Conservation (phyloP, 306 rosid species). For the Mimosa pudica region DNA sequence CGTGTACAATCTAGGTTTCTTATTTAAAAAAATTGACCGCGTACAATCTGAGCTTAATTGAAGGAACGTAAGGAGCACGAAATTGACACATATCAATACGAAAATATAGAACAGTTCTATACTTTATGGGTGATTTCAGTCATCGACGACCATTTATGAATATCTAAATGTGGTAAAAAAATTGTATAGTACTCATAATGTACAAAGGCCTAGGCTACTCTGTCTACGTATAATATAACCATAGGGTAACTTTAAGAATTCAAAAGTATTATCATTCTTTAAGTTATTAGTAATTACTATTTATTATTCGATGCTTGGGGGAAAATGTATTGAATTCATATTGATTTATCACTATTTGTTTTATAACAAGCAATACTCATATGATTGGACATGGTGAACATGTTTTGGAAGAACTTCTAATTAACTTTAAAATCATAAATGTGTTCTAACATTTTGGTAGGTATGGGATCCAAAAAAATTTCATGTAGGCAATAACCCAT, state of each 20-base stretch:
- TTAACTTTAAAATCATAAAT: too few relatives aligned
- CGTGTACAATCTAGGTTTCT: not conserved
- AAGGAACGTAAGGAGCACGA: slow-evolving; percentile 26
- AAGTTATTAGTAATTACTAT: too few relatives aligned
- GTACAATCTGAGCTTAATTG: not conserved
- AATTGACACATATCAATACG: not conserved
- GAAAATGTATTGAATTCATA: not conserved
- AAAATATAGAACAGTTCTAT: not conserved
- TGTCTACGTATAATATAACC: not conserved
- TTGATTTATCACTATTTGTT: too few relatives aligned
- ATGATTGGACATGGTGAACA: too few relatives aligned
- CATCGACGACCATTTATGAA: not conserved
- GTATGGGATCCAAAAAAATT: too few relatives aligned
- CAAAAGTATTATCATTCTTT: not conserved
- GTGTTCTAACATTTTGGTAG: too few relatives aligned
- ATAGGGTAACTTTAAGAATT: not conserved
- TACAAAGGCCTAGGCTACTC: not conserved
- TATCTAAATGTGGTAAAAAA: not conserved
- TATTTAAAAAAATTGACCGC: not conserved
- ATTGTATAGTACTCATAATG: not conserved
- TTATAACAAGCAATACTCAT: not conserved
- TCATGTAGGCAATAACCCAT: too few relatives aligned
- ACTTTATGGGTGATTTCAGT: not conserved
- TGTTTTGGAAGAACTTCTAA: too few relatives aligned
- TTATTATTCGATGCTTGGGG: not conserved